Base-by-base conservation (phyloP, 768 basidiomycete genomes). In the Suillus subluteus region DNA sequence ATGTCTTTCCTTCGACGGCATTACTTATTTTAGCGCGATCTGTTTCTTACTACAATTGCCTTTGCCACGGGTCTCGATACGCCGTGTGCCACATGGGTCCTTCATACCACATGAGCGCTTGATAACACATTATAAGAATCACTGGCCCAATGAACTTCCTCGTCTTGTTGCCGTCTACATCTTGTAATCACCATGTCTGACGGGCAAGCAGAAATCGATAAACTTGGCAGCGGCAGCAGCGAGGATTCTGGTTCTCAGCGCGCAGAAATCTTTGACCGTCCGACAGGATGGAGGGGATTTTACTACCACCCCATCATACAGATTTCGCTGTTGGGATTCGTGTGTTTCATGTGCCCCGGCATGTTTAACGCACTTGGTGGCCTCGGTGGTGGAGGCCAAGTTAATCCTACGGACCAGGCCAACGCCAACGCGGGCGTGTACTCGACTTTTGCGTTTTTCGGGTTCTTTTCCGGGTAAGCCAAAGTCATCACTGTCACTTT, bases 281-380 rank as follows among this genome's bases (percentile, higher is more conserved):
- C 83, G 1, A 82, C 73, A 1, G 87, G 88, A 50, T 71, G 88
- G 71, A 84, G 79, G 71, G 81, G 85, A 6, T 30, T 87, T 38
- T 90, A 89, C 74, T 83, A 85, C 67, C 82, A 90, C 67, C 86
- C 88, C 0, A 1, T 65, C 26, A 41, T 69, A 16, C 75, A 76
- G 63, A 79, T 91, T 61, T 63, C 63, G 0, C 79, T 94, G 76
- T 80, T 92, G 21, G 92, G 90, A 50, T 82, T 92, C 58, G 87
- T 92, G 32, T 76, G 71, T 67, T 88, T 88, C 73, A 86, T 88
- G 87, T 69, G 80, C 65, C 79, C 79, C 75, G 92, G 92, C 66
- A 84, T 93, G 65, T 94, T 91, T 79, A 95, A 94, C 72, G 88
- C 92, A 0, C 80, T 94, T 72, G 90, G 86, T 64, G 92, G 93